Base-by-base conservation (phyloP, 495 filamentous ascomycete species). In the Haplographium delicatum region DNA sequence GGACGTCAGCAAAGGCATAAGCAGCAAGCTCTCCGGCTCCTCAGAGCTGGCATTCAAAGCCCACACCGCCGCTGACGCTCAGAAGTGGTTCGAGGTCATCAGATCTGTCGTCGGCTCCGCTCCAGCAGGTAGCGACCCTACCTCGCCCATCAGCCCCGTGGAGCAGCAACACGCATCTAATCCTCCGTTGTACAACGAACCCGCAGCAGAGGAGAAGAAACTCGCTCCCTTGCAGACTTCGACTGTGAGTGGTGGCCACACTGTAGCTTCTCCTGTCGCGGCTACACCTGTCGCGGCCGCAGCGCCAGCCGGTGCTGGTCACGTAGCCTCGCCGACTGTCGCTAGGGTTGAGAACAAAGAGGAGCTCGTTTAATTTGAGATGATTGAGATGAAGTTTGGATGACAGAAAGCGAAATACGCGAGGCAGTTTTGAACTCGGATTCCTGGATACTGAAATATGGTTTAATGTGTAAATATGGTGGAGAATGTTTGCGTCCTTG, bases 51-150 rank as follows among this genome's bases (percentile, higher is more conserved):
- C 58, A 9, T 79, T 80, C 68, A 76, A 74, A 66, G 90, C 90
- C 0, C 81, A 86, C 62, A 85, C 81, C 15, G 54, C 87, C 11
- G 69, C 68, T 19, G 86, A 93, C 53, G 89, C 89, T 3, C 71
- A 83, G 66, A 84, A 85, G 65, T 96, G 90, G 90, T 86, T 79
- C 67, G 74, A 80, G n/a, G 72, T 84, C 43, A 84, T 95, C 54
- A 55, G 70, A 19, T 62, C 67, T 44, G 72, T 70, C 10, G 70
- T 68, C 27, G 56, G 55, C 23, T 25, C 40, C 38, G 45, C 24
- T 15, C 50, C 56, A 28, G n/a, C 46, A 41, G 24, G 51, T 43
- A 47, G 51, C 27, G 53, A 40, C n/a, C 61, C 65, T n/a, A 59
- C 62, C 3, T 66, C 62, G 22, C 68, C 68, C 19, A 49, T 64